Base-by-base conservation (phyloP, 345 rosid genomes). In the Psidium guajava region DNA sequence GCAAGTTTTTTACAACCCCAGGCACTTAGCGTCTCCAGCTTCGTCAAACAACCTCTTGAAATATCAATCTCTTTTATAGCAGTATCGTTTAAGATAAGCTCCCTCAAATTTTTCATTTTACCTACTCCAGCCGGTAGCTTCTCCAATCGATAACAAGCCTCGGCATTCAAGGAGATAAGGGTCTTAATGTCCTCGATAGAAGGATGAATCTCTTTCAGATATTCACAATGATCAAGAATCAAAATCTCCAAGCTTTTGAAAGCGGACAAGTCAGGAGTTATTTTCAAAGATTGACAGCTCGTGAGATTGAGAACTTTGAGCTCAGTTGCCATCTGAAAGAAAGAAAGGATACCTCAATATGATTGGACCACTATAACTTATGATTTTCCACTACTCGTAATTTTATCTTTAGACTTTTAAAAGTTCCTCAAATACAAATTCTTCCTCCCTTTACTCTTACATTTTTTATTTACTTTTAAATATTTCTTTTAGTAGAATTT, bases 111-210 rank as follows among this genome's bases (percentile, higher is more conserved):
- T 27, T 52, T 44, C 58, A 82, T 82, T 82, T 24, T 51, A 52
- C 1, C 83, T 3, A 82, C 8, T 52, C 57, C 58, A 27, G 1
- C 14, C 0, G 58, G 83, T 82, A 82, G 58, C 44, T 82, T 24
- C 42, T 24, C 0, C 16, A 82, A 24, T 4, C 0, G 2, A 50
- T 0, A 0, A 27, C 83, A 82, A 8, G 2, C 0, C 27, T 0
- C 0, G 56, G 15, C 21, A 27, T 14, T 27, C 54, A 82, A 54
- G n/a, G 56, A 32, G 77, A 69, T 5, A 0, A 69, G 77, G 12
- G 75, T 61, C 75, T 15, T 28, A 20, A 61, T 7, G 42, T 61
- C 42, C 21, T 5, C 42, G 11, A 61, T 61, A 16, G 75, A 28
- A 61, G 74, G 42, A 61, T 61, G 74, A 61, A 61, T 61, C 42